Evolutionary conservation across 2,329 filamentous ascomycete species (phyloP).

Genomic region (Cladobotryum protrusum): DNA sequence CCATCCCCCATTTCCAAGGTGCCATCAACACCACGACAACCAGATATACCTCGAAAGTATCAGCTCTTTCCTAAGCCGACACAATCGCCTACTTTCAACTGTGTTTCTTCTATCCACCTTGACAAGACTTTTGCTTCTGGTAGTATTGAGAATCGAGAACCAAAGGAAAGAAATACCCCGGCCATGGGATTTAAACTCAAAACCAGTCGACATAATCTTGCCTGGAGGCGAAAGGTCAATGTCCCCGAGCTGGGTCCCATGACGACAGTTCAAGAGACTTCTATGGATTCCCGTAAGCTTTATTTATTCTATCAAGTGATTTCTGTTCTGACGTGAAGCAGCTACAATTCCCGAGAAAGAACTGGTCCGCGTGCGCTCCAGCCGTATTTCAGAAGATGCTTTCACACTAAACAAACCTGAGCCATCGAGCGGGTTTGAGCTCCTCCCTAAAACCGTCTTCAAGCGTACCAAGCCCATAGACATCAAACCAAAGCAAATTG

Average conservation of each 20-base stretch:
- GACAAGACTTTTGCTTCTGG: slow-evolving; percentile 43
- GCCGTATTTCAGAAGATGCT: slow-evolving; percentile 44
- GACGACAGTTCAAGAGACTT: slow-evolving; percentile 60
- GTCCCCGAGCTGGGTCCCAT: slow-evolving; percentile 60
- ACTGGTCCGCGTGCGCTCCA: slow-evolving; percentile 57
- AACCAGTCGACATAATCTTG: slow-evolving; percentile 52
- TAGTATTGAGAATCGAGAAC: slow-evolving; percentile 36
- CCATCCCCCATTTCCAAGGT: slow-evolving; percentile 36
- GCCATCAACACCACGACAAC: slow-evolving; percentile 51
- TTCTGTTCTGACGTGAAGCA: slow-evolving; percentile 22
- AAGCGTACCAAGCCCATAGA: slow-evolving; percentile 19
- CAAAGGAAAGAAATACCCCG: slow-evolving; percentile 32
- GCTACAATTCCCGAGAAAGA: slow-evolving; percentile 63
- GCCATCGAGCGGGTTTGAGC: background rate
- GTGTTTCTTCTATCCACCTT: slow-evolving; percentile 41
- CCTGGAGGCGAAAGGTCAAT: slow-evolving; percentile 56
- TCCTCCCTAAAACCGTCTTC: slow-evolving; percentile 13
- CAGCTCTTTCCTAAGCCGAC: slow-evolving; percentile 54
- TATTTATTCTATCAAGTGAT: background rate
- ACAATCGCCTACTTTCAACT: slow-evolving; percentile 34
- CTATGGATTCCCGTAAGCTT: slow-evolving; percentile 65
- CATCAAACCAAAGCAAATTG: background rate
- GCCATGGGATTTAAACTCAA: slow-evolving; percentile 42
- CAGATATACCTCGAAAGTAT: slow-evolving; percentile 48
- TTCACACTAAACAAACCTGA: background rate